Conservation (phyloP, 2,329 filamentous ascomycete species). For the Epichloe scottii region DNA sequence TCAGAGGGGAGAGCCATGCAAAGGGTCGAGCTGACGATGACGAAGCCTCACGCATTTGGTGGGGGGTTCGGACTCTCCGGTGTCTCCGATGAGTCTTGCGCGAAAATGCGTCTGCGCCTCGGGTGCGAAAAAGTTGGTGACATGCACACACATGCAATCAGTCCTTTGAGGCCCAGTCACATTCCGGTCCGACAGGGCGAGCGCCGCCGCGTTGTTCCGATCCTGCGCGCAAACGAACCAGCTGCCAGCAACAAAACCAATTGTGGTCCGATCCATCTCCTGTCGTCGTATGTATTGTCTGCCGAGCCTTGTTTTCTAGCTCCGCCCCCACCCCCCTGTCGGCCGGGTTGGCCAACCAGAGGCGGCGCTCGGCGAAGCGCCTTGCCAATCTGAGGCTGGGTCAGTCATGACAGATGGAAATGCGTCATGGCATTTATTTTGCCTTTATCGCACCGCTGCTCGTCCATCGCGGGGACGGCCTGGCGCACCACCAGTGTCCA, state of each 20-base stretch:
- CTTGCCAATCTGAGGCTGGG: neutral
- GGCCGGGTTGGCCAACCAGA: neutral
- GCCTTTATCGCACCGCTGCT: conserved; percentile 1
- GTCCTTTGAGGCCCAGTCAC: too few species aligned
- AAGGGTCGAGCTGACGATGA: too few species aligned
- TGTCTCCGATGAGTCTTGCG: too few species aligned
- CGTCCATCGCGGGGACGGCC: neutral
- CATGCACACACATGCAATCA: too few species aligned
- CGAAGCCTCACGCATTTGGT: too few species aligned
- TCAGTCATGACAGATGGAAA: conserved; percentile 14
- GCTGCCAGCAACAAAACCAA: neutral
- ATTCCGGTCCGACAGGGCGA: neutral
- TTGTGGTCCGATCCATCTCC: neutral
- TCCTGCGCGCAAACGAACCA: neutral
- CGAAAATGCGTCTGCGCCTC: too few species aligned
- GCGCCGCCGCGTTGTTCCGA: neutral
- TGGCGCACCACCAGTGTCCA: too few species aligned
- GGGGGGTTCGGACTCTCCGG: too few species aligned
- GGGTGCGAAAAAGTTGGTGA: too few species aligned
- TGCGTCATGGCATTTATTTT: conserved; percentile 14
- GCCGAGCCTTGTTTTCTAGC: neutral
- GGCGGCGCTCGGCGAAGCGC: neutral
- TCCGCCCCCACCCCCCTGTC: too few species aligned
- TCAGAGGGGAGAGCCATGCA: too few species aligned
- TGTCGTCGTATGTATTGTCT: neutral